phyloP scores from a whole-genome alignment of 1,284 basidiomycete genomes.

The Pascua sp. region DNA sequence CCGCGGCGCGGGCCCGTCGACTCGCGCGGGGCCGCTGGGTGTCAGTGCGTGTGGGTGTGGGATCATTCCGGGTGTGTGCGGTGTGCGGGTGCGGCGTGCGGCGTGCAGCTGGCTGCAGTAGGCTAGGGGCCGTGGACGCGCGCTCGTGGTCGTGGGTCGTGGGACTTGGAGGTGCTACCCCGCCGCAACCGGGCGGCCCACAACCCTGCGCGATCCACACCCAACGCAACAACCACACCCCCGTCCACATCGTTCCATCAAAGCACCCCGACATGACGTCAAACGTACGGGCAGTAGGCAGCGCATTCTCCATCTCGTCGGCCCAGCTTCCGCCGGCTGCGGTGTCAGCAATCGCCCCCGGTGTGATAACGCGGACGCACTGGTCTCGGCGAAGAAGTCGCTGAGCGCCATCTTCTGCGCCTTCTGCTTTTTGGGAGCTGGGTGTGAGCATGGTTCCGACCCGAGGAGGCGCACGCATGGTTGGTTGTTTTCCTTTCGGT shows the following conservation, averaged over 20 bases:
- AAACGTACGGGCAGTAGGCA: slow-evolving; percentile 14
- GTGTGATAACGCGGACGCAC: slow-evolving; percentile 33
- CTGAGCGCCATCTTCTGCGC: slow-evolving; percentile 83
- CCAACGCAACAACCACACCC: no score
- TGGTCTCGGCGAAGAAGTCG: slow-evolving; percentile 84
- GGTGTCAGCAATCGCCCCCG: slow-evolving; percentile 1
- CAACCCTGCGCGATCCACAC: no score
- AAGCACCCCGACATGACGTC: slow-evolving; percentile 5
- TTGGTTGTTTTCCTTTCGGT: background rate
- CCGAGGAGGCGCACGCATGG: slow-evolving; percentile 11
- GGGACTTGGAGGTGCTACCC: background rate
- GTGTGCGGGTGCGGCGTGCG: no score
- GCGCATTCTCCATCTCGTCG: slow-evolving; percentile 14
- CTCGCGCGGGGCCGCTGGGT: slow-evolving; percentile 48
- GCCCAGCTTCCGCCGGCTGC: slow-evolving; percentile 6
- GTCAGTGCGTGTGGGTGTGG: slow-evolving; percentile 7
- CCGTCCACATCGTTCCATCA: background rate
- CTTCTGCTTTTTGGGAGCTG: slow-evolving; percentile 63
- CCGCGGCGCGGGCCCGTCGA: slow-evolving; percentile 42
- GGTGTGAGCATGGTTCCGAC: background rate
- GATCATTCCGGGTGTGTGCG: no score
- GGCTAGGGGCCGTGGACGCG: slow-evolving; percentile 3
- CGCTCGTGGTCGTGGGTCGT: background rate
- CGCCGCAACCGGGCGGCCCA: no score
- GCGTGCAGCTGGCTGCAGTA: background rate